Conservation (phyloP, 768 basidiomycete genomes). For the Boletus sp. region DNA sequence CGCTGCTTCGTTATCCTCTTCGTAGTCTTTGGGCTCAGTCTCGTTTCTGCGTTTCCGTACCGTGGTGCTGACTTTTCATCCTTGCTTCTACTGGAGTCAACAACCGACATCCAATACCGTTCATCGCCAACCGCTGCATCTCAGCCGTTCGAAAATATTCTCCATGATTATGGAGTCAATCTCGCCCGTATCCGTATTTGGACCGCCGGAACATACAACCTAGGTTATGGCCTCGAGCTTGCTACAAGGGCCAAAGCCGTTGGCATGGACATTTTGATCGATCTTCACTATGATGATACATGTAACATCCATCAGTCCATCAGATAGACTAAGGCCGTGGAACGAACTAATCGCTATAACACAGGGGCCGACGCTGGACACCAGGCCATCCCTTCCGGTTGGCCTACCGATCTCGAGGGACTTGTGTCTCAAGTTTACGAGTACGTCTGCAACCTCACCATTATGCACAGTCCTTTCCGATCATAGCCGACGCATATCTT, state of each 20-base stretch:
- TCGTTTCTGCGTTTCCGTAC: constrained; percentile 8
- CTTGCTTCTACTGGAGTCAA: constrained; percentile 13
- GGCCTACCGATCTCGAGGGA: constrained; percentile 13
- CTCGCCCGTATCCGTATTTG: constrained; percentile 16
- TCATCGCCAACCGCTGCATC: not conserved
- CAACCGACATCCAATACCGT: not conserved
- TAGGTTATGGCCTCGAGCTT: constrained; percentile 7
- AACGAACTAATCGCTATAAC: not conserved
- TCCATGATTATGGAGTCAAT: constrained; percentile 6
- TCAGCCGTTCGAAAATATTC: constrained; percentile 9
- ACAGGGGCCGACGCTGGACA: constrained; percentile 7
- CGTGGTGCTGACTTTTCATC: constrained; percentile 16
- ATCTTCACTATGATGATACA: constrained; percentile 9
- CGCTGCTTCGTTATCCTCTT: not conserved
- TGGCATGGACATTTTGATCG: constrained; percentile 12
- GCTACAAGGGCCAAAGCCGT: constrained; percentile 9
- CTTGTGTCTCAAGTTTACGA: constrained; percentile 2
- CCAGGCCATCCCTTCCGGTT: constrained; percentile 11
- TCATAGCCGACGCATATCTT: not conserved
- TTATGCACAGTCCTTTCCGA: too few relatives aligned
- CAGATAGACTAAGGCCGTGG: not conserved
- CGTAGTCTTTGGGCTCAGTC: not conserved
- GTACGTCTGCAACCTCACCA: not conserved
- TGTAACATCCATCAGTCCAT: constrained; percentile 10
- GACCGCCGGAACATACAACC: constrained; percentile 10